These are phyloP conservation scores for Blastomyces parvus DNA, from an alignment of 2,329 filamentous ascomycete species.

Conservation along the genomic window DNA sequence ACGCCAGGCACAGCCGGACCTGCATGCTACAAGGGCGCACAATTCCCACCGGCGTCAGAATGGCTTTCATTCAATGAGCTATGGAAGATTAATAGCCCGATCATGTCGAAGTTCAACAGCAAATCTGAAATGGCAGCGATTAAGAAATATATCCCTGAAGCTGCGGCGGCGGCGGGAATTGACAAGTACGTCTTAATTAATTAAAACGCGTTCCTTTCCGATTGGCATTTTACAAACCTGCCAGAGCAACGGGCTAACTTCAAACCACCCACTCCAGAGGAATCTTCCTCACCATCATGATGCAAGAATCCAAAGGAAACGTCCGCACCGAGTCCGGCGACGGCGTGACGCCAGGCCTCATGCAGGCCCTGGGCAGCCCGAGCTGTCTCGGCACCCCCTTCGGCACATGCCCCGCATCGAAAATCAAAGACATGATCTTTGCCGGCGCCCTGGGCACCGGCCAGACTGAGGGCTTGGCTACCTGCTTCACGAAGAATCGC, in stretches of 20 bases:
- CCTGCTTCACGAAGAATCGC: slow-evolving; percentile 1
- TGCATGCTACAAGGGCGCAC: slow-evolving; percentile 4
- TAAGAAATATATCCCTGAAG: neutral
- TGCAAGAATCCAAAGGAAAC: slow-evolving; percentile 8
- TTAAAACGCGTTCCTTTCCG: too few relatives aligned
- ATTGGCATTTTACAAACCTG: neutral
- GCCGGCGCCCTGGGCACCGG: neutral
- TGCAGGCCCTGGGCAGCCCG: slow-evolving; percentile 4
- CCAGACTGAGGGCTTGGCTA: neutral
- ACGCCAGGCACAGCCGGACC: neutral
- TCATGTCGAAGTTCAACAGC: neutral
- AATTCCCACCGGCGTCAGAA: slow-evolving; percentile 1
- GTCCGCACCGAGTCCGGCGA: neutral
- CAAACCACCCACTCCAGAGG: neutral
- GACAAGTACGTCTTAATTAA: slow-evolving; percentile 2
- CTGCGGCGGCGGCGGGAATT: neutral
- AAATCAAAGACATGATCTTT: neutral
- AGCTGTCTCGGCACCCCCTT: neutral
- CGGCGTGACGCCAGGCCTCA: slow-evolving; percentile 4
- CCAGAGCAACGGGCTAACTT: neutral
- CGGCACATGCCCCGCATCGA: neutral
- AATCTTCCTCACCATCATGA: slow-evolving; percentile 6
- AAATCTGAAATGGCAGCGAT: neutral
- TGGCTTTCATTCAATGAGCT: slow-evolving; percentile 6
- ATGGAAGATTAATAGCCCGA: neutral